A percentile compares a stretch with the other conserved stretches of the same genome.
These are phyloP conservation scores for Endothia cerciana DNA, from an alignment of 2,329 filamentous ascomycete genomes.

Conservation along the genomic window DNA sequence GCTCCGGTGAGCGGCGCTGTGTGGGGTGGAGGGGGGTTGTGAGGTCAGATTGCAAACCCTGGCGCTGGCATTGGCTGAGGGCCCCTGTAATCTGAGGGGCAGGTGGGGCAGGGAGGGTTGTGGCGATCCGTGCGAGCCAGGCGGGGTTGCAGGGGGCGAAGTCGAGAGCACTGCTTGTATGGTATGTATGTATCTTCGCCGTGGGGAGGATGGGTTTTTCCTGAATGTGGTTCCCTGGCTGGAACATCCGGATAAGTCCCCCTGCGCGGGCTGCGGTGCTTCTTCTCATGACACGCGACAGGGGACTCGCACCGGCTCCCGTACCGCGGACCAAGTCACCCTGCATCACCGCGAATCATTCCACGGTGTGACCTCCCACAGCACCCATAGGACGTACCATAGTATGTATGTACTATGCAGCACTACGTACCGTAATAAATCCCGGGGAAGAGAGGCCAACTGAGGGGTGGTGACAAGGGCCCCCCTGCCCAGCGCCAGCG, in stretches of 20 bases:
- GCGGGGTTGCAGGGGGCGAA: neutral
- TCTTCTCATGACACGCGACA: no score
- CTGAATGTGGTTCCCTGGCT: no score
- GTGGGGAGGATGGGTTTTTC: neutral
- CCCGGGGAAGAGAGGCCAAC: neutral
- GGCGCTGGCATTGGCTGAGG: neutral
- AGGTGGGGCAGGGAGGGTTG: neutral
- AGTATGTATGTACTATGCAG: no score
- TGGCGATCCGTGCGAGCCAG: neutral
- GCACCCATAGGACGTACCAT: no score
- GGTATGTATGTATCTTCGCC: neutral
- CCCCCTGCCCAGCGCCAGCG: neutral
- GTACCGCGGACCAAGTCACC: no score
- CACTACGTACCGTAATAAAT: neutral
- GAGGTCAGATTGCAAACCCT: conserved; percentile 16
- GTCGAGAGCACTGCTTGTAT: neutral
- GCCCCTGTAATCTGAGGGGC: neutral
- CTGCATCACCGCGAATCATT: no score
- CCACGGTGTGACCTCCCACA: no score
- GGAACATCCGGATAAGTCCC: no score
- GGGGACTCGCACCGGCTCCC: no score
- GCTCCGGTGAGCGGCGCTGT: conserved; percentile 11
- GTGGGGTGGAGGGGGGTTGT: neutral
- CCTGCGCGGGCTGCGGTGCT: no score
- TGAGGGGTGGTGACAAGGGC: neutral